A percentile compares a stretch with the other conserved stretches of the same genome.
Evolutionary conservation across 768 basidiomycete genomes (phyloP).

Genomic region (Agaricus blazei): DNA sequence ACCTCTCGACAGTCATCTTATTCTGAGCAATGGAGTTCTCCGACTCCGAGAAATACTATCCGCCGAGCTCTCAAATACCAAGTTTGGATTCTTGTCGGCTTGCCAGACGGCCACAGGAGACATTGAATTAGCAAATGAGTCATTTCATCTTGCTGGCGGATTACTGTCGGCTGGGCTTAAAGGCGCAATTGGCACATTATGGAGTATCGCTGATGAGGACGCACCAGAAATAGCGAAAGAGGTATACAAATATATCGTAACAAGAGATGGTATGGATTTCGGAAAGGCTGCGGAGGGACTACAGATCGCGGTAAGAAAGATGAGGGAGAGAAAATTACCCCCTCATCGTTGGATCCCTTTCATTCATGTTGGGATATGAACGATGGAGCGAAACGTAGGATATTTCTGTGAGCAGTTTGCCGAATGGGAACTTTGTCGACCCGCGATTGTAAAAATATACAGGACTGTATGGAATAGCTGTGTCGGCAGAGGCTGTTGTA

Average conservation of each 20-base stretch:
- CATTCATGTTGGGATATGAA: neutral
- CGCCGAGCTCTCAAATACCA: slow-evolving; percentile 17
- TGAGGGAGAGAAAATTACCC: neutral
- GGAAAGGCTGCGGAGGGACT: neutral
- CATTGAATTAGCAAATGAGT: slow-evolving; percentile 17
- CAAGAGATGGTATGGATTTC: neutral
- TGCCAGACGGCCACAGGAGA: slow-evolving; percentile 39
- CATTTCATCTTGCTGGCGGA: slow-evolving; percentile 36
- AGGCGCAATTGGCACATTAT: slow-evolving; percentile 37
- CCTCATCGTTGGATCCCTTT: neutral
- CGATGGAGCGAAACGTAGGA: no score
- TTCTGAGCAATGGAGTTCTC: slow-evolving; percentile 15
- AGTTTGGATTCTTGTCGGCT: slow-evolving; percentile 40
- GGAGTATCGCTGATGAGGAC: slow-evolving; percentile 34
- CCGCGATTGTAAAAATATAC: no score
- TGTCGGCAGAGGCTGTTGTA: no score
- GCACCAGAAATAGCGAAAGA: slow-evolving; percentile 26
- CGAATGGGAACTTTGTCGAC: no score
- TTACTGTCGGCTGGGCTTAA: slow-evolving; percentile 30
- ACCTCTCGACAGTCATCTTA: slow-evolving; percentile 14
- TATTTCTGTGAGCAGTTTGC: no score
- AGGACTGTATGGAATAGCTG: no score
- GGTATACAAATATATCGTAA: slow-evolving; percentile 10
- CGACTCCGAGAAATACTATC: slow-evolving; percentile 18
- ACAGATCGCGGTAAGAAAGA: neutral